Base-by-base conservation (phyloP, 139 green algal genomes). In the Haematococcus sp. region DNA sequence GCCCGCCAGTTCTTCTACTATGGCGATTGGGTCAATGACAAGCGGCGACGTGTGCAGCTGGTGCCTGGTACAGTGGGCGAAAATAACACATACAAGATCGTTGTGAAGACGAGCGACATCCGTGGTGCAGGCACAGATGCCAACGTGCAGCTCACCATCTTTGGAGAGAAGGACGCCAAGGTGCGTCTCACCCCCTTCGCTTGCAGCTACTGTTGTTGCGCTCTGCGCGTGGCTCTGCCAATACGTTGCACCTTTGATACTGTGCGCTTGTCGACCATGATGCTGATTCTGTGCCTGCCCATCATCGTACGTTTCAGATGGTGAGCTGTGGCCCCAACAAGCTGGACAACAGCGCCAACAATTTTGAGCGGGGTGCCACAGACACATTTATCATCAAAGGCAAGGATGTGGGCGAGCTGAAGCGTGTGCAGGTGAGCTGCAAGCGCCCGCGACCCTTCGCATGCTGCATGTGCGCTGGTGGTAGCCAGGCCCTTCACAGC, bases 71-170 rank as follows among this genome's bases (percentile, higher is more conserved):
- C 74, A 46, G 58, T 76, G 17, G 76, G 72, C 9, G 73, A 71
- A 35, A 86, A 76, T 71, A 86, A 86, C 72, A 72, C 55, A 5
- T 86, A 82, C 74, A 85, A 81, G 74, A 73, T 89, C 0, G 20
- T 78, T 0, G 80, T 80, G 2, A 79, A 71, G 54, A 92, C 87
- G 0, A 81, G 63, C 28, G 82, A 91, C 75, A 71, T 87, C 43
- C 73, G 76, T 23, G 84, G 84, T 23, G 86, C 85, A 1, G 81
- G 79, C 32, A 92, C 85, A 16, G 88, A 92, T 68, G 69, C 88
- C 30, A 78, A 80, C 35, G 78, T 92, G 5, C 78, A 55, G 2
- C 40, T 90, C 32, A 76, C 82, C 49, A 74, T 92, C 23, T 77
- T 84, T 35, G 88, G 81, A n/a, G 68, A 78, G 68, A 64, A 71